Evolutionary conservation across 1,284 basidiomycete genomes (phyloP).

Genomic region (Ceratobasidium theobromae): DNA sequence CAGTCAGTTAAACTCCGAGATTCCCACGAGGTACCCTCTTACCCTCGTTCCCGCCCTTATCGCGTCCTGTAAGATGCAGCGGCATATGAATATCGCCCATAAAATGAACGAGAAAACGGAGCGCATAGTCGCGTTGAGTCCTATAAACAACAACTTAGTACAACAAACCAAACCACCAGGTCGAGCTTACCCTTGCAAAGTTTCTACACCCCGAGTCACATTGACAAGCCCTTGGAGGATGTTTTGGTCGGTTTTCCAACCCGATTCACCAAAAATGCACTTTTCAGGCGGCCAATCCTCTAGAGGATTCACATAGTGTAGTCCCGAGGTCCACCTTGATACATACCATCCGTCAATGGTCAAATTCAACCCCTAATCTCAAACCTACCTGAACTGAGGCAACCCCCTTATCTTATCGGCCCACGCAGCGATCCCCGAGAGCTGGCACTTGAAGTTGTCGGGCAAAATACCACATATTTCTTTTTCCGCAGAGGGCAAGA

Average conservation of each 20-base stretch:
- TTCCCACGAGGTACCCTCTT: conserved; percentile 31
- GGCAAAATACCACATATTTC: conserved; percentile 69
- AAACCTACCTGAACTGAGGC: conserved; percentile 47
- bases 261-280: conserved; percentile 74
- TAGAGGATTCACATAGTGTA: conserved; percentile 75
- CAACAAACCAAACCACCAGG: conserved; percentile 44
- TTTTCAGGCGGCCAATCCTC: conserved; percentile 75
- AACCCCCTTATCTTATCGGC: conserved; percentile 68
- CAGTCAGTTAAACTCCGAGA: background rate
- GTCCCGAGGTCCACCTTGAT: conserved; percentile 56
- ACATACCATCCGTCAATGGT: conserved; percentile 36
- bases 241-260: conserved; percentile 74
- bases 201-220: conserved; percentile 60
- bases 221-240: conserved; percentile 76
- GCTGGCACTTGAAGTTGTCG: conserved; percentile 61
- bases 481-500: conserved; percentile 71
- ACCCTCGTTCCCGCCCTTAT: conserved; percentile 78
- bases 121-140: conserved; percentile 53
- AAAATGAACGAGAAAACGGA: conserved; percentile 90
- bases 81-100: conserved; percentile 91
- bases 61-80: conserved; percentile 81
- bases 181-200: conserved; percentile 38
- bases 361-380: conserved; percentile 29
- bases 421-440: conserved; percentile 84
- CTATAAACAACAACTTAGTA: conserved; percentile 26